A percentile compares a stretch with the other conserved stretches of the same genome.
phyloP scores from a whole-genome alignment of 129 eudicot genomes.

The Gnaphalium uliginosum region DNA sequence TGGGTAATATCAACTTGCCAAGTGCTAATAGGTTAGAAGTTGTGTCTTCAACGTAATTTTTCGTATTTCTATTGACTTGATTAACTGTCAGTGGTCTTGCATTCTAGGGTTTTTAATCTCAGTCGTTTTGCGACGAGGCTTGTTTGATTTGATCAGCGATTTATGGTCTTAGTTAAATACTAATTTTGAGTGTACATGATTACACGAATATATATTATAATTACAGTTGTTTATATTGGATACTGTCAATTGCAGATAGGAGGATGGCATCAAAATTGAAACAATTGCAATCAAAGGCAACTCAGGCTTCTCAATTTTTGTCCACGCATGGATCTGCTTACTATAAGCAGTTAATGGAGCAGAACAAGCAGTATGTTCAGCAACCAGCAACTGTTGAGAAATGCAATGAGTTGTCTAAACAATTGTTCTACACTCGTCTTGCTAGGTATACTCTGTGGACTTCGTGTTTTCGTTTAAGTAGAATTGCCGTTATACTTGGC shows the following conservation, averaged over 20 bases:
- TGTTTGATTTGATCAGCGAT: neutral
- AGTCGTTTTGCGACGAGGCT: no score
- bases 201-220: no score
- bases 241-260: slow-evolving; percentile 31
- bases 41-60: no score
- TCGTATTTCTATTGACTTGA: no score
- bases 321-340: slow-evolving; percentile 59
- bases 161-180: no score
- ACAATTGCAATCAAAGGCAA: slow-evolving; percentile 67
- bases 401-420: slow-evolving; percentile 66
- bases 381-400: slow-evolving; percentile 77
- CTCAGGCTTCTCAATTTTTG: slow-evolving; percentile 59
- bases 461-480: neutral
- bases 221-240: slow-evolving; percentile 14
- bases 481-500: neutral
- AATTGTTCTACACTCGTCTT: slow-evolving; percentile 84
- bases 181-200: neutral
- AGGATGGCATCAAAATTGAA: slow-evolving; percentile 66
- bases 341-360: slow-evolving; percentile 78
- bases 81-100: no score
- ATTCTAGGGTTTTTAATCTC: no score
- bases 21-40: neutral
- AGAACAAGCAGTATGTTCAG: slow-evolving; percentile 71
- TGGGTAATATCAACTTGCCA: neutral
- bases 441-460: slow-evolving; percentile 55